Conservation (phyloP, 2,329 filamentous ascomycete genomes). For the Sphaerulina musiva region DNA sequence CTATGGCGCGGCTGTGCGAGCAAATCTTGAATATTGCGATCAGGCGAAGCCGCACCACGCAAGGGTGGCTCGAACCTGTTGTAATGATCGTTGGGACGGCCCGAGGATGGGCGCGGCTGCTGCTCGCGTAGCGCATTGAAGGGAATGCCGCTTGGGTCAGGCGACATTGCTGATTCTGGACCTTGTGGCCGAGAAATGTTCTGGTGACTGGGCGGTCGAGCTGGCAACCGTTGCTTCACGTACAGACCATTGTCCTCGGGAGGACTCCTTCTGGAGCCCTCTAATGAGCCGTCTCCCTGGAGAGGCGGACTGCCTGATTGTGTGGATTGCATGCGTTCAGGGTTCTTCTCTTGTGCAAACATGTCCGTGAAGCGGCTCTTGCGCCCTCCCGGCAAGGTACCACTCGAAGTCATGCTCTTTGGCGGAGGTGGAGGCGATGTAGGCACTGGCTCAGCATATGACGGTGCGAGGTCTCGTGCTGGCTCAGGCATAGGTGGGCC, state of each 20-base stretch:
- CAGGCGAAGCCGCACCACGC: slow-evolving; percentile 29
- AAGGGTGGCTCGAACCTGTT: slow-evolving; percentile 27
- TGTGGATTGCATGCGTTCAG: slow-evolving; percentile 28
- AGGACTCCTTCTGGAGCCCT: slow-evolving; percentile 2
- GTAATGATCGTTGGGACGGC: slow-evolving; percentile 19
- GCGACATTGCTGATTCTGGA: slow-evolving; percentile 15
- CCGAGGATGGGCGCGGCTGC: slow-evolving; percentile 22
- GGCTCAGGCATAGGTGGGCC: slow-evolving; percentile 37
- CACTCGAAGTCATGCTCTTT: slow-evolving; percentile 21
- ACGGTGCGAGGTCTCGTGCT: slow-evolving; percentile 16
- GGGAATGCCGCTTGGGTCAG: slow-evolving; percentile 21
- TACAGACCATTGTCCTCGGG: slow-evolving; percentile 14
- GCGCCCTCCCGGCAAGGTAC: slow-evolving; percentile 20
- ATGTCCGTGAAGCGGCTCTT: slow-evolving; percentile 31
- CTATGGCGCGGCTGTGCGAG: slow-evolving; percentile 38
- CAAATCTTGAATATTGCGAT: slow-evolving; percentile 32
- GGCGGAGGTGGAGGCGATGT: slow-evolving; percentile 23
- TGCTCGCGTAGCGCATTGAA: slow-evolving; percentile 22
- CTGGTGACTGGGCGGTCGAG: slow-evolving; percentile 13
- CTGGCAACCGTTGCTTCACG: slow-evolving; percentile 2
- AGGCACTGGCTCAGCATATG: slow-evolving; percentile 19
- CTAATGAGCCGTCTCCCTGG: slow-evolving; percentile 15
- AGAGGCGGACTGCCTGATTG: slow-evolving; percentile 16
- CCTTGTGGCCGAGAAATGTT: slow-evolving; percentile 11
- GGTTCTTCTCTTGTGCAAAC: slow-evolving; percentile 30